phyloP scores from a whole-genome alignment of 2,329 filamentous ascomycete species.

The Neonectria magnoliae region DNA sequence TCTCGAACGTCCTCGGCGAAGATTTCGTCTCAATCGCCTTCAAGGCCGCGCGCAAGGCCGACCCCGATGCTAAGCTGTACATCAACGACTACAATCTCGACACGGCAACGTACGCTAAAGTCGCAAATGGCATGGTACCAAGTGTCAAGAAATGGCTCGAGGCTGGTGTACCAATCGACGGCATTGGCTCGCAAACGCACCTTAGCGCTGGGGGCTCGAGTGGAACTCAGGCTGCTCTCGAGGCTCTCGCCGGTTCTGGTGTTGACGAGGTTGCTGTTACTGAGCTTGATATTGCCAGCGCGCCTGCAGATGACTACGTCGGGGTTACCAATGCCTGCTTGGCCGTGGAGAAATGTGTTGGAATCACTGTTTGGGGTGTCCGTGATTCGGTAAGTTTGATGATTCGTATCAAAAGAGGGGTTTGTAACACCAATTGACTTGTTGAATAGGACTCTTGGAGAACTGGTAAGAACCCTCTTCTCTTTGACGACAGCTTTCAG shows the following conservation, averaged over 20 bases:
- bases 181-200: constrained; percentile 70
- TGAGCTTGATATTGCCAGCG: constrained; percentile 73
- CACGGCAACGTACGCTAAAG: constrained; percentile 67
- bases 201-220: constrained; percentile 56
- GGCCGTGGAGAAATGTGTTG: constrained; percentile 67
- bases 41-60: constrained; percentile 71
- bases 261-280: constrained; percentile 70
- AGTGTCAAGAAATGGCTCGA: constrained; percentile 72
- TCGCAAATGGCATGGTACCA: constrained; percentile 63
- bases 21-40: constrained; percentile 77
- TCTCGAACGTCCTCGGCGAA: constrained; percentile 75
- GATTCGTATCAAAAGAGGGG: no score
- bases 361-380: constrained; percentile 72
- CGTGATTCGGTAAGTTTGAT: constrained; percentile 46
- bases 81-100: constrained; percentile 82
- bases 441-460: constrained; percentile 53
- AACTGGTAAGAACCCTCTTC: constrained; percentile 58
- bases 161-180: constrained; percentile 60
- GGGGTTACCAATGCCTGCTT: constrained; percentile 68
- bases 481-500: constrained; percentile 63
- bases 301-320: constrained; percentile 66
- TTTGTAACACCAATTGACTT: not conserved
- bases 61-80: constrained; percentile 75
- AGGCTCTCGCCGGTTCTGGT: constrained; percentile 58
- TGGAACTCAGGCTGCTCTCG: constrained; percentile 10